Percentiles rank a stretch among this genome's conserved stretches.
Evolutionary conservation across 306 rosid genomes (phyloP).

Genomic region (Cicer yamashitae): DNA sequence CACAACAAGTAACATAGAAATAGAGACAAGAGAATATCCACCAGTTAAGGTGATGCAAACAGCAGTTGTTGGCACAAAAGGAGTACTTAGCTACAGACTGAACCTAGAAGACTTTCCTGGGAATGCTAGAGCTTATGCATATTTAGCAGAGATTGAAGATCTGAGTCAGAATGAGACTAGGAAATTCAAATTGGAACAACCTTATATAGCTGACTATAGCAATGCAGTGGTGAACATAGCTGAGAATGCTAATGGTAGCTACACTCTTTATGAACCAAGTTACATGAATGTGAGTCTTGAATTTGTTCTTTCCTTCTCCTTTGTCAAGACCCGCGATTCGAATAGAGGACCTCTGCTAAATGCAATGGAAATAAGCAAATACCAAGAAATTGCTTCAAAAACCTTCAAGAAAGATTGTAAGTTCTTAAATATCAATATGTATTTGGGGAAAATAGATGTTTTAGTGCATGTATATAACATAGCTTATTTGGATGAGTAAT

Average conservation of each 20-base stretch:
- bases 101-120: slow-evolving; percentile 88
- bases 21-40: slow-evolving; percentile 74
- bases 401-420: slow-evolving; percentile 77
- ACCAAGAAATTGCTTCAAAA: slow-evolving; percentile 62
- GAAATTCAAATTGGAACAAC: slow-evolving; percentile 78
- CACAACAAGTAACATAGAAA: slow-evolving; percentile 62
- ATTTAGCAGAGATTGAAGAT: slow-evolving; percentile 84
- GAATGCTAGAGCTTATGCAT: slow-evolving; percentile 86
- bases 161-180: slow-evolving; percentile 71
- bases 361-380: slow-evolving; percentile 90
- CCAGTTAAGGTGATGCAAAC: slow-evolving; percentile 92
- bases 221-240: slow-evolving; percentile 91
- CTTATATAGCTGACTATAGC: slow-evolving; percentile 69
- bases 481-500: no score
- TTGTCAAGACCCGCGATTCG: slow-evolving; percentile 77
- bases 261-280: slow-evolving; percentile 94
- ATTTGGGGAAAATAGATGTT: slow-evolving; percentile 8
- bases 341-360: slow-evolving; percentile 82
- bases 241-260: slow-evolving; percentile 93
- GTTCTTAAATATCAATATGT: slow-evolving; percentile 42
- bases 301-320: slow-evolving; percentile 85
- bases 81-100: slow-evolving; percentile 71
- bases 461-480: slow-evolving; percentile 3
- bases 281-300: slow-evolving; percentile 88
- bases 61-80: slow-evolving; percentile 79